Evolutionary conservation across 2,329 filamentous ascomycete species (phyloP).

Genomic region (Catunica adiposa): DNA sequence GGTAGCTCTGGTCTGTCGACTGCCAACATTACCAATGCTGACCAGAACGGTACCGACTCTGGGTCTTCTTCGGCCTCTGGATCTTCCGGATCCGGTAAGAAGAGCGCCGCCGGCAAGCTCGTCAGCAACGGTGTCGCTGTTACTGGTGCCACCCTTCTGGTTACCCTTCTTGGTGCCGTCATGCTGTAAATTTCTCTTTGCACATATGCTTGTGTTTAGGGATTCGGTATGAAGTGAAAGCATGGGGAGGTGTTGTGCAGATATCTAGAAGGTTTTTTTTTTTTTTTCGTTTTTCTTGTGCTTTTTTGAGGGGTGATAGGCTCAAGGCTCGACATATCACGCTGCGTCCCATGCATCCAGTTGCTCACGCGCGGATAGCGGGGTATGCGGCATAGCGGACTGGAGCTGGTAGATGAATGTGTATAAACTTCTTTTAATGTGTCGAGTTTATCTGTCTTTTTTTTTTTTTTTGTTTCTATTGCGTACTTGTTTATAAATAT

Average conservation of each 20-base stretch:
- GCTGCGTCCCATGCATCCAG: background rate
- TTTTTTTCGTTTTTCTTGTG: conserved; percentile 4
- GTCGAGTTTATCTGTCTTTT: background rate
- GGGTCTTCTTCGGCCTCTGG: conserved; percentile 16
- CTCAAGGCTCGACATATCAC: background rate
- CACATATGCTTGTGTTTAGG: background rate
- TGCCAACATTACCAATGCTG: conserved; percentile 23
- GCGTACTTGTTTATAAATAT: background rate
- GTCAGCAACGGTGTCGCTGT: conserved; percentile 20
- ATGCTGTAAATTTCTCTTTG: conserved; percentile 22
- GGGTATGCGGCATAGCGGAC: background rate
- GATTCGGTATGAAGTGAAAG: background rate
- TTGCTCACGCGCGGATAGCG: conserved; percentile 1
- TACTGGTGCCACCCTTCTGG: conserved; percentile 22
- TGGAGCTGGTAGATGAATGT: conserved; percentile 6
- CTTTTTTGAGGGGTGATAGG: background rate
- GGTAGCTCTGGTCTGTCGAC: conserved; percentile 31
- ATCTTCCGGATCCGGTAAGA: conserved; percentile 15
- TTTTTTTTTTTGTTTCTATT: no score
- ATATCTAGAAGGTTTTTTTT: background rate
- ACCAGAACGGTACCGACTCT: conserved; percentile 14
- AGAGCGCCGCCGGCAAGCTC: conserved; percentile 20
- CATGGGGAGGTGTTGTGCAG: no score
- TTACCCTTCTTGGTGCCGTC: conserved; percentile 25
- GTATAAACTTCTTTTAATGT: conserved; percentile 13